Conservation (phyloP, 768 basidiomycete genomes). For the Boletus reticulatus region DNA sequence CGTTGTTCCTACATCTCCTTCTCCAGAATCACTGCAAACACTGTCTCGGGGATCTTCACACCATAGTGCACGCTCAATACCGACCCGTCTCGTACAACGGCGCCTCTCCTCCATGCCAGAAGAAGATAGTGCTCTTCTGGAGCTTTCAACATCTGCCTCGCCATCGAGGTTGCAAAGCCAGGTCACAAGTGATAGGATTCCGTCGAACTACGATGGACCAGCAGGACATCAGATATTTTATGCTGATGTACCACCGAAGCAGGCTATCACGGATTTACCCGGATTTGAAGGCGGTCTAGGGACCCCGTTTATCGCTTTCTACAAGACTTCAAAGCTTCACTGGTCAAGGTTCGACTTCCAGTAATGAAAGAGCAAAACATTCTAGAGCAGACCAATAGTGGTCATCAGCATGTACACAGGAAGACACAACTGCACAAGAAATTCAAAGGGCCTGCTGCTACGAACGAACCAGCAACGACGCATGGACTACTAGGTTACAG, state of each 20-base stretch:
- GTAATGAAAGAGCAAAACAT: constrained; percentile 12
- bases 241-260: constrained; percentile 11
- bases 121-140: constrained; percentile 40
- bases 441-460: constrained; percentile 8
- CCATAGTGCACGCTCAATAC: constrained; percentile 50
- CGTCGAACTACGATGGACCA: constrained; percentile 10
- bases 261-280: constrained; percentile 9
- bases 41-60: constrained; percentile 35
- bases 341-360: constrained; percentile 32
- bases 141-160: constrained; percentile 8
- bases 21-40: constrained; percentile 41
- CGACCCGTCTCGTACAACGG: constrained; percentile 60
- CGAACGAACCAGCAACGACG: constrained; percentile 5
- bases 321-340: constrained; percentile 19
- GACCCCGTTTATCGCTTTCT: constrained; percentile 1
- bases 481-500: constrained; percentile 15
- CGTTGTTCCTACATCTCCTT: constrained; percentile 26
- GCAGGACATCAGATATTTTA: constrained; percentile 6
- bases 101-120: constrained; percentile 68
- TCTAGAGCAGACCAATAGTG: constrained; percentile 4
- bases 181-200: constrained; percentile 1
- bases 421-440: constrained; percentile 25
- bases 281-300: constrained; percentile 7
- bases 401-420: constrained; percentile 17
- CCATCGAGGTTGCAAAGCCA: constrained; percentile 7